Percentiles rank a stretch among this genome's conserved stretches.
phyloP scores from a whole-genome alignment of 2,329 filamentous ascomycete species.

The Plenodomus lindquistii region DNA sequence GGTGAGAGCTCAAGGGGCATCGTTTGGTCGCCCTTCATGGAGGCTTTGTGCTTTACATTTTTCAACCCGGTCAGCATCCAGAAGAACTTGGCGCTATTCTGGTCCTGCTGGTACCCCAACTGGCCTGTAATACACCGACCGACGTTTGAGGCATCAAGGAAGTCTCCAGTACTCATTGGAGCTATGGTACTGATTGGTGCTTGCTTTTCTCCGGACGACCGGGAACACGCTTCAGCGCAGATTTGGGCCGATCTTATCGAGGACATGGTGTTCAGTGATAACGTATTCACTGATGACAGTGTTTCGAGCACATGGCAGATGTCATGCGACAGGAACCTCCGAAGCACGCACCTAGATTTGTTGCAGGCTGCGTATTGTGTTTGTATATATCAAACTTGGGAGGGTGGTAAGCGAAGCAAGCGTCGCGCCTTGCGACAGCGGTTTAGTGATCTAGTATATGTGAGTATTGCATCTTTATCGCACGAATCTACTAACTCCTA shows the following conservation, averaged over 20 bases:
- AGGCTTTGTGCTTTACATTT: slow-evolving; percentile 1
- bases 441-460: not conserved
- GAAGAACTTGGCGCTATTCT: slow-evolving; percentile 2
- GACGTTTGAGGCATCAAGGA: not conserved
- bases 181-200: slow-evolving; percentile 4
- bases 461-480: not conserved
- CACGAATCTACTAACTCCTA: not conserved
- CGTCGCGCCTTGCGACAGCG: not conserved
- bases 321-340: not conserved
- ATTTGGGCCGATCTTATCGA: slow-evolving; percentile 2
- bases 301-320: not conserved
- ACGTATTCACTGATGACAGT: not conserved
- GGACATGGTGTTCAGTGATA: slow-evolving; percentile 1
- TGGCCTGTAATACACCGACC: slow-evolving; percentile 6
- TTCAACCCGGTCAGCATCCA: not conserved
- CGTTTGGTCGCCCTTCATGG: not conserved
- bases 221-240: slow-evolving; percentile 1
- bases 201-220: slow-evolving; percentile 3
- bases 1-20: not conserved
- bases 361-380: slow-evolving; percentile 2
- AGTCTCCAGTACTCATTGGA: not conserved
- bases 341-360: not conserved
- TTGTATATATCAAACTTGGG: slow-evolving; percentile 2
- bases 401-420: not conserved
- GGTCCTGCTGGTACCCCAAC: slow-evolving; percentile 10